Base-by-base conservation (phyloP, 306 rosid species). In the Vicia villosa region DNA sequence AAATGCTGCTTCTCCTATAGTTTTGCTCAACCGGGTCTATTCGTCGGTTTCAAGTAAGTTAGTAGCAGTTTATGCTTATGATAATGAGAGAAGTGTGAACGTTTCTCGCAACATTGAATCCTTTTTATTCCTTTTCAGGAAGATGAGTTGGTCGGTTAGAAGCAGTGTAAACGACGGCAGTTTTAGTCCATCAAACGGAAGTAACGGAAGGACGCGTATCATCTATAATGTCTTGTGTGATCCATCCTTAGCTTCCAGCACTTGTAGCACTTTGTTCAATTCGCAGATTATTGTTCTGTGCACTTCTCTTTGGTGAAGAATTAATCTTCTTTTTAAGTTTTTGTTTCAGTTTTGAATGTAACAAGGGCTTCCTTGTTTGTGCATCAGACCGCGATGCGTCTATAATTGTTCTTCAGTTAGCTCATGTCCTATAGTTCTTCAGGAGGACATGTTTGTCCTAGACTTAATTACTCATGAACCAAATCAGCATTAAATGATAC, bases 171-270 rank as follows among this genome's bases (percentile, higher is more conserved):
- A 85, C 47, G 78, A 86, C 70, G 69, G 79, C 51, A 81, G 81
- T 47, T 82, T 84, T 40, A 86, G 84, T 73, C 84, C 94, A 34
- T 81, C 91, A 45, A 80, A 86, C 75, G 83, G 76, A 65, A 40
- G 80, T 37, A 81, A 76, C 54, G 94, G 98, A 32, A 78, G 86
- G 40, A 88, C 98, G 4, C 85, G 97, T 28, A 73, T 90, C 80
- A 81, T 87, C 50, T n/a, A n/a, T n/a, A n/a, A n/a, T n/a, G n/a
- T n/a, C n/a, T n/a, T n/a, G n/a, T n/a, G n/a, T n/a, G n/a, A n/a
- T n/a, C n/a, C n/a, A n/a, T n/a, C n/a, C n/a, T n/a, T n/a, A n/a
- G n/a, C n/a, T n/a, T n/a, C n/a, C n/a, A n/a, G n/a, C n/a, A n/a
- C n/a, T n/a, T n/a, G n/a, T n/a, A n/a, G n/a, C n/a, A n/a, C n/a